These are phyloP conservation scores for Tylopilus sp. DNA, from an alignment of 768 basidiomycete species.

Conservation along the genomic window DNA sequence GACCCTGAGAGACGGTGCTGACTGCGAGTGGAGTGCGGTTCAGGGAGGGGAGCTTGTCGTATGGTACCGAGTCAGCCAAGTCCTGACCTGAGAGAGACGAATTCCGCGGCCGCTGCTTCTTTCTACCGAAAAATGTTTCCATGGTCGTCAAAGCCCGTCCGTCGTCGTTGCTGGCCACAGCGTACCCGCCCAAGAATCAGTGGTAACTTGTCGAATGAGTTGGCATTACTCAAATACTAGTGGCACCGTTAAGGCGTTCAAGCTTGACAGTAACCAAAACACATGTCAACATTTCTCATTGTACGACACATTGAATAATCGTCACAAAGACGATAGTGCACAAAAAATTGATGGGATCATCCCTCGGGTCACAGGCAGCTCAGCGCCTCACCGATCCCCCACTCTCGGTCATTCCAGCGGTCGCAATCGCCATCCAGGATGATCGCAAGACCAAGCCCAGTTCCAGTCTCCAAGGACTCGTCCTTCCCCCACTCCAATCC, in stretches of 20 bases:
- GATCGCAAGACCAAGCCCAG: constrained; percentile 17
- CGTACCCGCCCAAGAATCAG: constrained; percentile 4
- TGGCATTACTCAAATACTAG: constrained; percentile 3
- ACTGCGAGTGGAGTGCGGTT: constrained; percentile 59
- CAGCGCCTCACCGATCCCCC: constrained; percentile 28
- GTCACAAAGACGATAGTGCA: constrained; percentile 26
- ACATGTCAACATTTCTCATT: constrained; percentile 20
- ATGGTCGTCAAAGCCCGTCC: constrained; percentile 34
- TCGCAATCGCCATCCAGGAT: constrained; percentile 9
- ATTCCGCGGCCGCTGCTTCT: constrained; percentile 55
- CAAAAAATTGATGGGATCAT: constrained; percentile 30
- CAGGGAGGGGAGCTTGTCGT: constrained; percentile 57
- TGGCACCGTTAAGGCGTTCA: neutral
- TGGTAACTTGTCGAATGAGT: neutral
- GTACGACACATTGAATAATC: neutral
- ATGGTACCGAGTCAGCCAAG: constrained; percentile 68
- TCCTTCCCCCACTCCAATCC: constrained; percentile 39
- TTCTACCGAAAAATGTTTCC: constrained; percentile 67
- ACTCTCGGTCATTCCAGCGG: constrained; percentile 20
- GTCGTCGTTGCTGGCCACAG: constrained; percentile 14
- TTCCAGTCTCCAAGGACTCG: constrained; percentile 40
- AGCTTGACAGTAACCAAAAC: constrained; percentile 14
- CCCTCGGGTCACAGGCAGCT: constrained; percentile 27
- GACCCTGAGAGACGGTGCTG: constrained; percentile 51
- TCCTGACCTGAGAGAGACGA: constrained; percentile 60